Base-by-base conservation (phyloP, 2,329 filamentous ascomycete species). In the Bipolaris cookei region DNA sequence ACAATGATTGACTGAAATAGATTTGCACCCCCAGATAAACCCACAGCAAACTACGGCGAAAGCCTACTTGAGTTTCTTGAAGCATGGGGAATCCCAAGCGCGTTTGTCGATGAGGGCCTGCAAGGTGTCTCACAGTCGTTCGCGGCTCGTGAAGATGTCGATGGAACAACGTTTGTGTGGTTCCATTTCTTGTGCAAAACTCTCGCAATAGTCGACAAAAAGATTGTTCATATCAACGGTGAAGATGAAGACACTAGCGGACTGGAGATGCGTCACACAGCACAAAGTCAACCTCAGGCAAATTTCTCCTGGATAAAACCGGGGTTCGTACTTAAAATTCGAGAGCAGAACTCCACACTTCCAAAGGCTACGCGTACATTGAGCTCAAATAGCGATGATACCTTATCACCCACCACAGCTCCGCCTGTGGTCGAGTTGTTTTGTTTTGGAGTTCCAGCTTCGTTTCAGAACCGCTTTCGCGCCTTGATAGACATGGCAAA, bases 131-230 rank as follows among this genome's bases (percentile, higher is more conserved):
- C 70, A 18, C 67, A 71, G 20, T 72, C 70, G 0, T 73, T 73
- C 43, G 68, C 68, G n/a, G 59, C 54, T 10, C 60, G 58, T 16
- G 61, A 50, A 32, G 63, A 68, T 25, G 50, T 53, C 1, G 54
- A 66, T 39, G 62, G 60, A 4, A 65, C 63, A 4, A 48, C 46
- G 5, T 65, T 61, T 21, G 51, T 66, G 1, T 74, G 70, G 69
- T 72, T 73, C 28, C 71, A 75, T 43, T 64, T 71, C 28, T 58
- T 75, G n/a, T 66, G 62, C 28, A 72, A 72, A 28, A 61, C 65
- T 20, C 41, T 72, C 13, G 54, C 49, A n/a, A 21, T 63, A 3
- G n/a, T 47, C 2, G 35, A 59, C 5, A 48, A 54, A 6, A 50
- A 49, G 7, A 64, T 61, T 16, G 53, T 64, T 3, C 63, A 62